Evolutionary conservation across 2,329 filamentous ascomycete genomes (phyloP).

Genomic region (Onygenales sp.): DNA sequence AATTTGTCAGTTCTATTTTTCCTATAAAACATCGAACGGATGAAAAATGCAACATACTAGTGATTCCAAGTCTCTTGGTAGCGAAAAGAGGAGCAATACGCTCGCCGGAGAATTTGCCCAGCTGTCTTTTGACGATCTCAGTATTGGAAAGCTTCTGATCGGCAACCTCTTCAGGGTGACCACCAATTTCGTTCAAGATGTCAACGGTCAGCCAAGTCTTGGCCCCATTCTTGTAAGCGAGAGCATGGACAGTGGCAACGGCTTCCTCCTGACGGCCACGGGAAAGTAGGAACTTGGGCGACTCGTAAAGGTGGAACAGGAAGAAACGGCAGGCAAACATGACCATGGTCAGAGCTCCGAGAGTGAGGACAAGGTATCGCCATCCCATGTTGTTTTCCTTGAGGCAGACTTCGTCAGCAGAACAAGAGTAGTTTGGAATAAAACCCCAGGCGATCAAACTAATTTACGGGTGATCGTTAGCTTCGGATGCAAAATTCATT

Average conservation of each 20-base stretch:
- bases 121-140: slow-evolving; percentile 49
- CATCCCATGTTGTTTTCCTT: slow-evolving; percentile 58
- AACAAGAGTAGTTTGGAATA: slow-evolving; percentile 56
- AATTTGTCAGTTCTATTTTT: neutral
- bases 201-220: slow-evolving; percentile 71
- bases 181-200: slow-evolving; percentile 47
- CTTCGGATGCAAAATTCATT: neutral
- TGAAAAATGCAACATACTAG: slow-evolving; percentile 27
- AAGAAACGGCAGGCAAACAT: slow-evolving; percentile 76
- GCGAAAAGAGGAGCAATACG: slow-evolving; percentile 57
- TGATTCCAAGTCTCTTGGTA: slow-evolving; percentile 38
- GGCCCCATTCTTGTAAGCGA: slow-evolving; percentile 59
- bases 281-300: slow-evolving; percentile 72
- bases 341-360: slow-evolving; percentile 61
- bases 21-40: neutral
- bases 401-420: slow-evolving; percentile 28
- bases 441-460: slow-evolving; percentile 61
- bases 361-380: slow-evolving; percentile 62
- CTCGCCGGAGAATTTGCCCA: slow-evolving; percentile 57
- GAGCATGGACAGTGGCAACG: slow-evolving; percentile 67
- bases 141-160: slow-evolving; percentile 31
- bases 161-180: slow-evolving; percentile 28
- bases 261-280: slow-evolving; percentile 69
- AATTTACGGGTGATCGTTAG: neutral
- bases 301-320: slow-evolving; percentile 73